These are phyloP conservation scores for Capsella bursapastoris DNA, from an alignment of 345 rosid species.

Conservation along the genomic window DNA sequence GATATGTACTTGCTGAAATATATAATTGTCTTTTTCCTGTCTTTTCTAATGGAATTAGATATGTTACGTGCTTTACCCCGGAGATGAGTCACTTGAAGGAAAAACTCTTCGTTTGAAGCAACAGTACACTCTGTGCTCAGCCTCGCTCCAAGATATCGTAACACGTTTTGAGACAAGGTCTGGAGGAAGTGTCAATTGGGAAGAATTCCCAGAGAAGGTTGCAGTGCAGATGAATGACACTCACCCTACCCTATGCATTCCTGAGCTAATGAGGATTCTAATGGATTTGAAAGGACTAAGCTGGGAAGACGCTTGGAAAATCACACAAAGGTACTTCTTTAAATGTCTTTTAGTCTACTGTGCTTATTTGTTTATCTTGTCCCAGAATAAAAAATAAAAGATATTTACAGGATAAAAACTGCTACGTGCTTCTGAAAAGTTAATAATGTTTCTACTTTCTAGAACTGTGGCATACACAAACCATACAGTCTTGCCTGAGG, in stretches of 20 bases:
- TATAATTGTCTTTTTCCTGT: neutral
- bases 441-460: constrained; percentile 33
- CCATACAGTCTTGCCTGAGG: constrained; percentile 88
- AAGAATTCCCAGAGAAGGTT: constrained; percentile 76
- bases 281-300: constrained; percentile 73
- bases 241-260: constrained; percentile 84
- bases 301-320: constrained; percentile 80
- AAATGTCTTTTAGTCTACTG: neutral
- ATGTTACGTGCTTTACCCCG: constrained; percentile 78
- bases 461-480: constrained; percentile 89
- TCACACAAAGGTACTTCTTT: constrained; percentile 63
- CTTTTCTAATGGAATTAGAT: constrained; percentile 47
- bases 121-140: constrained; percentile 83
- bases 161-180: constrained; percentile 75
- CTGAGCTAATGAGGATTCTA: constrained; percentile 76
- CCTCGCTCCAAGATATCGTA: constrained; percentile 80
- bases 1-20: constrained; percentile 5
- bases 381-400: neutral
- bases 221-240: constrained; percentile 89
- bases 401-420: neutral
- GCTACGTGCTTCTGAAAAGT: constrained; percentile 10
- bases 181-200: constrained; percentile 66
- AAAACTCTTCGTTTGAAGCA: constrained; percentile 82
- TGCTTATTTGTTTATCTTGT: neutral
- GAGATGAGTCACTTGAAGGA: constrained; percentile 80